Conservation (phyloP, 306 rosid genomes). For the Cicer chorassanicum region DNA sequence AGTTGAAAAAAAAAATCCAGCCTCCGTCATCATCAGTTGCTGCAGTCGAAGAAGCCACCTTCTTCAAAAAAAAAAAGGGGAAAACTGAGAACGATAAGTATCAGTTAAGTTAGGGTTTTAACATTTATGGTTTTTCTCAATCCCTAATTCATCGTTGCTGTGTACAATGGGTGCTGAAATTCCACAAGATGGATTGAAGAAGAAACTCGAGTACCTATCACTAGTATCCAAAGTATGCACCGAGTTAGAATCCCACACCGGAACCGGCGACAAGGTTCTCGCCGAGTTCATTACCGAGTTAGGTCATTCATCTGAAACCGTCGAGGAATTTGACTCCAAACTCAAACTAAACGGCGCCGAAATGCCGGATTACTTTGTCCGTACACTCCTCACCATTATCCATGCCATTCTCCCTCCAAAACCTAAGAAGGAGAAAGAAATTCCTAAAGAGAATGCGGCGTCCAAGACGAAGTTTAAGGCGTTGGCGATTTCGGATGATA, state of each 20-base stretch:
- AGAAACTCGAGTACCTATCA: slow-evolving; percentile 75
- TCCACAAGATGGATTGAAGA: slow-evolving; percentile 60
- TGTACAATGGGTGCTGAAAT: slow-evolving; percentile 51
- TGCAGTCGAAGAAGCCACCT: too few species aligned
- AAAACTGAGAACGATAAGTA: too few species aligned
- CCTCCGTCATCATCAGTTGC: too few species aligned
- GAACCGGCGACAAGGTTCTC: slow-evolving; percentile 69
- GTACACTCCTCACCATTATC: slow-evolving; percentile 61
- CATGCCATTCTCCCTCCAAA: slow-evolving; percentile 81
- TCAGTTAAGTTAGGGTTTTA: too few species aligned
- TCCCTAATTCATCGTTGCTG: background rate
- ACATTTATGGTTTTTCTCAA: background rate
- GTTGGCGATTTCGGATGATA: slow-evolving; percentile 63
- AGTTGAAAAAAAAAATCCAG: too few species aligned
- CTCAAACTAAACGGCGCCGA: slow-evolving; percentile 76
- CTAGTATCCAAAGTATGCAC: slow-evolving; percentile 81
- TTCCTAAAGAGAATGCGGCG: background rate
- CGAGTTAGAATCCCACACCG: slow-evolving; percentile 77
- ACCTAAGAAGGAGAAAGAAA: slow-evolving; percentile 55
- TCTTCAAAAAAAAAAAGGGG: too few species aligned
- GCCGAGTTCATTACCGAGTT: slow-evolving; percentile 80
- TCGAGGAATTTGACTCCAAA: slow-evolving; percentile 62
- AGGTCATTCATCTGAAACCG: slow-evolving; percentile 63
- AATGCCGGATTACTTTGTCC: slow-evolving; percentile 78
- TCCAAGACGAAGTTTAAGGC: slow-evolving; percentile 59